These are phyloP conservation scores for Ophiostoma perfectum DNA, from an alignment of 2,329 filamentous ascomycete species.

Conservation along the genomic window DNA sequence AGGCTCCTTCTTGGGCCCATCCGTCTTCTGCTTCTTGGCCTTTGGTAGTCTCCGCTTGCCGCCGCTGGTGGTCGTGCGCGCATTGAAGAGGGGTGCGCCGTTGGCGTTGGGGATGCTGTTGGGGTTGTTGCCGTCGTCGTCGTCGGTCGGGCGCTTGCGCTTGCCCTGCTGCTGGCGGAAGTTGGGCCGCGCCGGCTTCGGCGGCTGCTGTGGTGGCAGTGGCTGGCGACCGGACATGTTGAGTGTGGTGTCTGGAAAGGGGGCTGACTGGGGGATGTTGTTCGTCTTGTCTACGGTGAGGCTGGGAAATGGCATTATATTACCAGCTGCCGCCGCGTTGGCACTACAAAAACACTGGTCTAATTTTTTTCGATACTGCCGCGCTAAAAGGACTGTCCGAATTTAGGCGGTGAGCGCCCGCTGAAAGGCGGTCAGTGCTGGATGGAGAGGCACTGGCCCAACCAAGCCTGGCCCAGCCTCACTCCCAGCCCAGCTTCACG, in stretches of 20 bases:
- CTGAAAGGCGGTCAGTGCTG: constrained; percentile 15
- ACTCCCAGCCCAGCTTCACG: neutral
- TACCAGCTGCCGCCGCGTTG: neutral
- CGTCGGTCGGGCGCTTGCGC: constrained; percentile 20
- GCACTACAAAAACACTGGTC: neutral
- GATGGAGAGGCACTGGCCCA: neutral
- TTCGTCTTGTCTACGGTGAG: neutral
- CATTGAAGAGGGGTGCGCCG: constrained; percentile 12
- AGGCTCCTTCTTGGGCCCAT: neutral
- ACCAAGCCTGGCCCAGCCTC: neutral
- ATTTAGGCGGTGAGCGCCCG: constrained; percentile 11
- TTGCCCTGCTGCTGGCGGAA: constrained; percentile 19
- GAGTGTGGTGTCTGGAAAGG: neutral
- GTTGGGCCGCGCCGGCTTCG: constrained; percentile 17
- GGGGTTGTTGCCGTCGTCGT: constrained; percentile 2
- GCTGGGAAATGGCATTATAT: neutral
- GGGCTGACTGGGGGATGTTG: neutral
- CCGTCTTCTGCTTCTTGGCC: constrained; percentile 26
- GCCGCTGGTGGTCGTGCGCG: neutral
- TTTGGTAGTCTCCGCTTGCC: constrained; percentile 11
- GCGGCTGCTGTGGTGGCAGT: constrained; percentile 18
- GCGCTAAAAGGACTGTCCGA: constrained; percentile 9
- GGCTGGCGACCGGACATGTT: constrained; percentile 20
- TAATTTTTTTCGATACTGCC: constrained; percentile 19
- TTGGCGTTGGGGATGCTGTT: constrained; percentile 16